phyloP scores from a whole-genome alignment of 1,284 basidiomycete genomes.

The Puccinia polysora region DNA sequence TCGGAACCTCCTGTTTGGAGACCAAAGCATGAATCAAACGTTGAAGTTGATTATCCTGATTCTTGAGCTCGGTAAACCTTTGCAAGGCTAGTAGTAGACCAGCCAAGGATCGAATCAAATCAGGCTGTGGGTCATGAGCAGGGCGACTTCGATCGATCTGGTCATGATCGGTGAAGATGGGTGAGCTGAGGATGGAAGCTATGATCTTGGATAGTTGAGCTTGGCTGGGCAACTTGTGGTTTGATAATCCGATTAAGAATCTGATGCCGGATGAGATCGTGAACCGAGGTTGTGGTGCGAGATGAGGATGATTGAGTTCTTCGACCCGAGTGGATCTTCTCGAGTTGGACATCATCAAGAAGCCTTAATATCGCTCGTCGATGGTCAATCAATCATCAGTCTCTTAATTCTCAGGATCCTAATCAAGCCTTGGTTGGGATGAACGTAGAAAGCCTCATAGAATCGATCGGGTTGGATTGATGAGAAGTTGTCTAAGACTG shows the following conservation, averaged over 20 bases:
- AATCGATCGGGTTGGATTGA: too few species aligned
- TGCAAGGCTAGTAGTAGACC: neutral
- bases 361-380: too few species aligned
- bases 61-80: constrained; percentile 18
- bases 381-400: too few species aligned
- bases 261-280: constrained; percentile 7
- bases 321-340: too few species aligned
- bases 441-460: too few species aligned
- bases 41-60: constrained; percentile 22
- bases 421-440: too few species aligned
- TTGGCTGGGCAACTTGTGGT: constrained; percentile 33
- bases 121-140: neutral
- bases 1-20: neutral
- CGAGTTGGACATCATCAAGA: too few species aligned
- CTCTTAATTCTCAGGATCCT: too few species aligned
- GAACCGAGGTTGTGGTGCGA: neutral
- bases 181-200: constrained; percentile 12
- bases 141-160: neutral
- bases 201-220: constrained; percentile 16
- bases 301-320: too few species aligned
- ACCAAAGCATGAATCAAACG: constrained; percentile 5
- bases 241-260: neutral
- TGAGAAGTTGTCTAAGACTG: too few species aligned
- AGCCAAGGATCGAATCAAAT: constrained; percentile 10
- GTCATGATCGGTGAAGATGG: neutral